Conservation (phyloP, 2,329 filamentous ascomycete species). For the Dactylellina drechsleri region DNA sequence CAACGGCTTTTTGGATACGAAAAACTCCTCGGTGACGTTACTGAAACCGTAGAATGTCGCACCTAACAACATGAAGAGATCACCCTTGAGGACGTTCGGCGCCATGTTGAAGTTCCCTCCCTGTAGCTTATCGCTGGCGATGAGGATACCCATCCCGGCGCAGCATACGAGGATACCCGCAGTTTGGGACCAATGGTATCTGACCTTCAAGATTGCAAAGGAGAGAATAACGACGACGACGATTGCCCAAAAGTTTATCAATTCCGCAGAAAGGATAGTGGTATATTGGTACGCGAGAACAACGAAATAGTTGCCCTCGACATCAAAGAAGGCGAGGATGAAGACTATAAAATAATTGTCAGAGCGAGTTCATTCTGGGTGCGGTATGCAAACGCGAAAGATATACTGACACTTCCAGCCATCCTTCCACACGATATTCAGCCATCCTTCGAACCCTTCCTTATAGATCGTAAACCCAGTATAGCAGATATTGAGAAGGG, state of each 20-base stretch:
- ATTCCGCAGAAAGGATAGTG: conserved; percentile 88
- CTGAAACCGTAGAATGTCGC: conserved; percentile 89
- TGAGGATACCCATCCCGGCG: conserved; percentile 72
- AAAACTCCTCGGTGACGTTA: conserved; percentile 94
- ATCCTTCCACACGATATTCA: conserved; percentile 71
- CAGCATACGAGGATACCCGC: conserved; percentile 88
- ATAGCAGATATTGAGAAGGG: conserved; percentile 83
- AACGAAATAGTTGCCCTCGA: conserved; percentile 97
- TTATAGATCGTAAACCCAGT: conserved; percentile 79
- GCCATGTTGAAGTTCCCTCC: conserved; percentile 70
- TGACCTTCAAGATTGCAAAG: conserved; percentile 82
- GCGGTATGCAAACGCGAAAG: neutral
- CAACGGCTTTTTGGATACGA: conserved; percentile 84
- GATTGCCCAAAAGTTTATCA: conserved; percentile 99
- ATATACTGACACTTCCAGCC: conserved; percentile 79
- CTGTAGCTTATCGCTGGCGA: conserved; percentile 56
- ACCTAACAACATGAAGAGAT: conserved; percentile 88
- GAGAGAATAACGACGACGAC: conserved; percentile 88
- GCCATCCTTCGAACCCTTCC: conserved; percentile 79
- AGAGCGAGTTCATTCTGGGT: neutral
- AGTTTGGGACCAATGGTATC: conserved; percentile 88
- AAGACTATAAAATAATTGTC: conserved; percentile 67
- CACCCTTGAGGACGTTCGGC: conserved; percentile 80
- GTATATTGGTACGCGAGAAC: conserved; percentile 93
- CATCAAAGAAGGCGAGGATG: conserved; percentile 90